A percentile compares a stretch with the other conserved stretches of the same genome.
phyloP scores from a whole-genome alignment of 2,329 filamentous ascomycete genomes.

The Colletotrichum chrysophilum region DNA sequence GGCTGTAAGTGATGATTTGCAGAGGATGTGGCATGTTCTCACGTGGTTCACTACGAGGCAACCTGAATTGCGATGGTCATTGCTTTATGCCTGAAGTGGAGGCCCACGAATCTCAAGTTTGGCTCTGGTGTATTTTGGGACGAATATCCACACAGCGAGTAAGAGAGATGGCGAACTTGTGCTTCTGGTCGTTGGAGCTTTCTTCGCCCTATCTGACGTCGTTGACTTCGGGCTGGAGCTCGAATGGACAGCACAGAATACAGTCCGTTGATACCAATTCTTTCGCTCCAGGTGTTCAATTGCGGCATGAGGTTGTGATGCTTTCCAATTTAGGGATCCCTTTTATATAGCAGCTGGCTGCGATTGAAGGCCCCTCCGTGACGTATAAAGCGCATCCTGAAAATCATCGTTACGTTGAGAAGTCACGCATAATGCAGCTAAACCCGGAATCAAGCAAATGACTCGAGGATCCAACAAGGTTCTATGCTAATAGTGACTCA shows the following conservation, averaged over 20 bases:
- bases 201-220: too few relatives aligned
- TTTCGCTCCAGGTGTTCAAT: background rate
- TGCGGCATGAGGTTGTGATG: background rate
- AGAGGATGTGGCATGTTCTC: background rate
- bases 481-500: too few relatives aligned
- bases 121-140: background rate
- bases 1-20: fast-evolving
- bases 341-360: background rate
- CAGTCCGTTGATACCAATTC: background rate
- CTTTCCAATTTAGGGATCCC: background rate
- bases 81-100: fast-evolving
- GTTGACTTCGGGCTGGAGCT: too few relatives aligned
- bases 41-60: background rate
- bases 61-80: background rate
- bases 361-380: background rate
- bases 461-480: too few relatives aligned
- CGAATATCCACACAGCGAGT: fast-evolving
- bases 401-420: too few relatives aligned
- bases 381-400: background rate
- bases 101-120: background rate
- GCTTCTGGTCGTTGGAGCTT: background rate
- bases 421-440: too few relatives aligned
- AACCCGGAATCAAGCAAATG: too few relatives aligned
- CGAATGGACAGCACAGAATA: background rate
- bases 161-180: background rate